phyloP scores from a whole-genome alignment of 805 yeast species.

The Schwanniomyces occidentalis region DNA sequence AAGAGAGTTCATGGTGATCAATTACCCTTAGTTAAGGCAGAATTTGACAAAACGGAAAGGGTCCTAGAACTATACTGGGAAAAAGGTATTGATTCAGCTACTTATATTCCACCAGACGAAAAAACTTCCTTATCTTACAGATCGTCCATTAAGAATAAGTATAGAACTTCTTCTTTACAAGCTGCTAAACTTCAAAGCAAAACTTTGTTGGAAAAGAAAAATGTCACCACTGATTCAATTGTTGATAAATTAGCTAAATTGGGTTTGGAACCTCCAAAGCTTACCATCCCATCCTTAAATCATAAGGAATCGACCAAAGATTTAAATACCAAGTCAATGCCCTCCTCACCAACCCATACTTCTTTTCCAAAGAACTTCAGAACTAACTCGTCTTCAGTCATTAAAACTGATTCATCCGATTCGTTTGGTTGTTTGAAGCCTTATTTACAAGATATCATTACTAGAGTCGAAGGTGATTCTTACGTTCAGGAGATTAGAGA shows the following conservation, averaged over 20 bases:
- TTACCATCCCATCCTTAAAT: conserved; percentile 21
- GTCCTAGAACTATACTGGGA: conserved; percentile 89
- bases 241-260: conserved; percentile 49
- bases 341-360: conserved; percentile 22
- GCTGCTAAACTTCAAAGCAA: conserved; percentile 63
- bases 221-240: conserved; percentile 42
- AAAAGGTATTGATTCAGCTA: conserved; percentile 86
- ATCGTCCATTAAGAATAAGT: conserved; percentile 74
- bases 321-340: conserved; percentile 22
- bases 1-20: conserved; percentile 98
- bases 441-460: conserved; percentile 56
- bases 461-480: conserved; percentile 59
- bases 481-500: conserved; percentile 81
- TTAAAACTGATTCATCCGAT: conserved; percentile 12
- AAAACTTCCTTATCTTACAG: conserved; percentile 73
- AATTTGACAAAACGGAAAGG: conserved; percentile 70
- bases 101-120: conserved; percentile 89
- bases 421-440: conserved; percentile 44
- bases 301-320: conserved; percentile 5
- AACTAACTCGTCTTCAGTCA: conserved; percentile 20
- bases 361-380: conserved; percentile 21
- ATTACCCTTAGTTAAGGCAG: conserved; percentile 88
- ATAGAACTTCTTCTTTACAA: conserved; percentile 66
- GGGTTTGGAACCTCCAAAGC: conserved; percentile 51
- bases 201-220: conserved; percentile 27